Evolutionary conservation across 805 yeast genomes (phyloP).

Genomic region (Monosporozyma servazzii): DNA sequence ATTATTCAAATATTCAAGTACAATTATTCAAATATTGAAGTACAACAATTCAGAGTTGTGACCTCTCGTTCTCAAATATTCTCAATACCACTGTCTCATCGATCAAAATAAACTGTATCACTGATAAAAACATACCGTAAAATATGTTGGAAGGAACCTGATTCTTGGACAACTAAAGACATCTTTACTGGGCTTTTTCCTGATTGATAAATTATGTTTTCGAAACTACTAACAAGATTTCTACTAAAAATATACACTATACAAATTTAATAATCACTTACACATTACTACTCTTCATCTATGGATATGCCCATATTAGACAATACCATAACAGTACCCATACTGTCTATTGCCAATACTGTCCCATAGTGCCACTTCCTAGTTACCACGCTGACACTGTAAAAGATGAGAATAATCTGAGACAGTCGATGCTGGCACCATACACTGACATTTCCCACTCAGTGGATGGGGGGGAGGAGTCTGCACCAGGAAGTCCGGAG

Average conservation of each 20-base stretch:
- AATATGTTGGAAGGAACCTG: conserved; percentile 99
- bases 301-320: neutral
- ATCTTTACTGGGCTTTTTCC: conserved; percentile 31
- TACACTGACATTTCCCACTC: neutral
- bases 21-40: too few species aligned
- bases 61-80: neutral
- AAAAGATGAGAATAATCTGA: neutral
- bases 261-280: neutral
- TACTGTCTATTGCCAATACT: neutral
- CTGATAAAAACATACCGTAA: conserved; percentile 91
- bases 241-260: neutral
- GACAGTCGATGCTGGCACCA: neutral
- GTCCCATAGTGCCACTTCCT: neutral
- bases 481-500: too few species aligned
- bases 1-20: too few species aligned
- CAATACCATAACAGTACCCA: neutral
- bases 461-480: too few species aligned
- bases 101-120: too few species aligned
- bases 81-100: neutral
- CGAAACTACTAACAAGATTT: neutral
- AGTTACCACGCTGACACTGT: neutral
- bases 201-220: neutral
- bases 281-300: neutral
- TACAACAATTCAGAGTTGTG: too few species aligned
- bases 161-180: conserved; percentile 98